A percentile compares a stretch with the other conserved stretches of the same genome.
These are phyloP conservation scores for Spizellomyces sp. DNA, from an alignment of 192 early-diverging fungal genomes.

Conservation along the genomic window DNA sequence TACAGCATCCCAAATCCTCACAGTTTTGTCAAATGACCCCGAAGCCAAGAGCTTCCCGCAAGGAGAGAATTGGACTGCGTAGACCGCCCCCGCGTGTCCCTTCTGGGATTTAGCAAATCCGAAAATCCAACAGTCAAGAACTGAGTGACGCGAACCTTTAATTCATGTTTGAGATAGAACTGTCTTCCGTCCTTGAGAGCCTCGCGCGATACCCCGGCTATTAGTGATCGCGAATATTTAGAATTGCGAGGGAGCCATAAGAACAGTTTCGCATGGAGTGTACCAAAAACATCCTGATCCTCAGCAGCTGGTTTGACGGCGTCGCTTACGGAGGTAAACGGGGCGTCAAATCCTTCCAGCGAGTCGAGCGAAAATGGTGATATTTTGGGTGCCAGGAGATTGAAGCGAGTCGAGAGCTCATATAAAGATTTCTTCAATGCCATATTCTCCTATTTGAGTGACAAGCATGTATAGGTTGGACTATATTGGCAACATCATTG, in stretches of 20 bases:
- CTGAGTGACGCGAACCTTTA: constrained; percentile 50
- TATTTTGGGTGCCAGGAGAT: constrained; percentile 39
- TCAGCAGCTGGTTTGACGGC: neutral
- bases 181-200: constrained; percentile 46
- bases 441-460: constrained; percentile 70
- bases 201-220: no score
- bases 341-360: constrained; percentile 31
- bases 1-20: constrained; percentile 84
- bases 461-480: no score
- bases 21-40: constrained; percentile 93
- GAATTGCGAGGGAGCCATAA: no score
- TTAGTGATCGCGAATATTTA: no score
- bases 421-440: constrained; percentile 82
- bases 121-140: neutral
- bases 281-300: constrained; percentile 14
- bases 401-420: constrained; percentile 75
- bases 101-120: constrained; percentile 26
- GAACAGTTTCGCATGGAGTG: neutral
- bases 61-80: constrained; percentile 85
- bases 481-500: no score
- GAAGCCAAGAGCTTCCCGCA: constrained; percentile 80
- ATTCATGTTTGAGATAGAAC: constrained; percentile 67
- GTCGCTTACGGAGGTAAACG: constrained; percentile 3
- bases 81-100: constrained; percentile 90
- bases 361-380: constrained; percentile 50